Evolutionary conservation across 1,139 yeast species (phyloP), one percentile per base, ranked within the genome.

Genomic region (Pichia sp.): DNA sequence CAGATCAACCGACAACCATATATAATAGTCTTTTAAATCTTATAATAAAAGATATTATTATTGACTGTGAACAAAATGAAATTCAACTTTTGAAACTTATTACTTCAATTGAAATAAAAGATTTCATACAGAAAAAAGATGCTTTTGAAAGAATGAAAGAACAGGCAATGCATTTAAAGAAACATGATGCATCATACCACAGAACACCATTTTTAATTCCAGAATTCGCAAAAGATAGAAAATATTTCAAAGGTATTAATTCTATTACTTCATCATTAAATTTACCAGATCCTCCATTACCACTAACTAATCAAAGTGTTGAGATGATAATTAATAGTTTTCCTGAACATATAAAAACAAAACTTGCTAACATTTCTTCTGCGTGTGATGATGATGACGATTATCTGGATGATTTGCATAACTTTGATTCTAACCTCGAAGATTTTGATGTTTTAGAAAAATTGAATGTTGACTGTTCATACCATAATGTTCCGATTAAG

Each of bases 101-200:
- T 36, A 83, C 94, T 0, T 71, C 90, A 0, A 36, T 90, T 1
- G 67, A 68, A 9, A 54, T 82, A 20, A 77, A 87, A 5, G 74
- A 79, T 51, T 82, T 87, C 52, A 68, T 73, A 28, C 81, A 78
- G 50, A 76, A 77, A 48, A 65, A 70, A 7, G 68, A 79, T 41
- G 75, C 73, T 57, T 60, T 62, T 1, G 69, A 69, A 9, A 74
- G 74, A 39, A 65, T 78, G 46, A 60, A 60, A 10, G 59, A 65
- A 22, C 96, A 89, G 60, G 82, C 82, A 47, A 69, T 69, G 6
- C 95, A 86, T 60, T 67, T 89, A 2, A 67, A 76, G 25, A 55
- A 69, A 11, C 85, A 86, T 56, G 98, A 92, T 66, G 85, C 87
- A 0, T 90, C 96, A 0, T 87, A 78, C 53, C 94, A 86, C 54